A percentile compares a stretch with the other conserved stretches of the same genome.
These are phyloP conservation scores for Penicillium daleae DNA, from an alignment of 495 filamentous ascomycete genomes.

Conservation along the genomic window DNA sequence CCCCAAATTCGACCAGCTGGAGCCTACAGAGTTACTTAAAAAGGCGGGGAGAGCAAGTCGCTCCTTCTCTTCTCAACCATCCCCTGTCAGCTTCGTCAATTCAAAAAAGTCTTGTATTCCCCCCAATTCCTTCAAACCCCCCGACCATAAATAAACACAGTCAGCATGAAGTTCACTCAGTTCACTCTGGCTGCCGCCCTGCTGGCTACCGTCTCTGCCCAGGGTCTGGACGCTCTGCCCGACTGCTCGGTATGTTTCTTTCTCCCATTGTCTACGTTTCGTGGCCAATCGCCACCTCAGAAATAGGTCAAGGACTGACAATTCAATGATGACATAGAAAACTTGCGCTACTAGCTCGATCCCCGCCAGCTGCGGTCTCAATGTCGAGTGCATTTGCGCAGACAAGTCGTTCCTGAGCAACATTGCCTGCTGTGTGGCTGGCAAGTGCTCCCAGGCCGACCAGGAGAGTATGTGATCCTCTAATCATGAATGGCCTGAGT, in stretches of 20 bases:
- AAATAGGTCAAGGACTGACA: conserved; percentile 8
- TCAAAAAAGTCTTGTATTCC: conserved; percentile 4
- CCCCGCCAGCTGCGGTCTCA: conserved; percentile 56
- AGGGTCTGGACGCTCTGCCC: conserved; percentile 50
- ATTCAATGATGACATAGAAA: conserved; percentile 42
- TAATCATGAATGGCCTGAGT: neutral
- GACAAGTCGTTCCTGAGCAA: conserved; percentile 58
- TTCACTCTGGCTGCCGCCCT: conserved; percentile 33
- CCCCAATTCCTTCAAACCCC: neutral
- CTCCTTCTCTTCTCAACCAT: neutral
- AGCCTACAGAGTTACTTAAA: conserved; percentile 5
- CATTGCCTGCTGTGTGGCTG: conserved; percentile 70
- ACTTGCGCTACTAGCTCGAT: conserved; percentile 54
- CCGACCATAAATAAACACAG: neutral
- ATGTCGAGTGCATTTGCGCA: conserved; percentile 71
- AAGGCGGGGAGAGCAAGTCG: neutral
- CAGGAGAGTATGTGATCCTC: conserved; percentile 53
- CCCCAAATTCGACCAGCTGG: neutral
- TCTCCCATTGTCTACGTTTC: neutral
- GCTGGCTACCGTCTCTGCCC: conserved; percentile 42
- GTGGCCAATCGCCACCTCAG: neutral
- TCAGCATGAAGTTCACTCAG: conserved; percentile 45
- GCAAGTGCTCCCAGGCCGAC: conserved; percentile 56
- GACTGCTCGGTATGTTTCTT: conserved; percentile 47
- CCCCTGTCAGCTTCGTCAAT: neutral